Conservation (phyloP, 306 rosid genomes). For the Begonia fuchsioides region DNA sequence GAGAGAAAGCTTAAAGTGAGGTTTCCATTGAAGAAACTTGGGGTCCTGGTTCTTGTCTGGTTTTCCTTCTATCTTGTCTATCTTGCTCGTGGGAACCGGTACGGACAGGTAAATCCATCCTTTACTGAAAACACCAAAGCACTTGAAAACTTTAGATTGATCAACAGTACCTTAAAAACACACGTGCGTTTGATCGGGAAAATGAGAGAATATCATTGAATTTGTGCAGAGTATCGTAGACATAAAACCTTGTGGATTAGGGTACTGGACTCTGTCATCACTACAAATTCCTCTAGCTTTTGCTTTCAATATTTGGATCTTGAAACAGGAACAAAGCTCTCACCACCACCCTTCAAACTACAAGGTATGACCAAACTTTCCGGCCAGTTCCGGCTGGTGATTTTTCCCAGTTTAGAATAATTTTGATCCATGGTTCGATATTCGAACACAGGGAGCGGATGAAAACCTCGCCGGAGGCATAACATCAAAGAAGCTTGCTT, state of each 20-base stretch:
- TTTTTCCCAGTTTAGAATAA: too few species aligned
- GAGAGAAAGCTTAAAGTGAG: constrained; percentile 13
- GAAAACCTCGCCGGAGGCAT: constrained; percentile 11
- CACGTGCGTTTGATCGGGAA: too few species aligned
- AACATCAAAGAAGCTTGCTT: constrained; percentile 31
- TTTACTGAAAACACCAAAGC: too few species aligned
- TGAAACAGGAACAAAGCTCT: constrained; percentile 29
- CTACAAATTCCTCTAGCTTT: constrained; percentile 68
- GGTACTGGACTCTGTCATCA: constrained; percentile 66
- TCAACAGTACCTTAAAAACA: too few species aligned
- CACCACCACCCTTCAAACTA: constrained; percentile 22
- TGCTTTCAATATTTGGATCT: constrained; percentile 53
- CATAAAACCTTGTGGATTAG: constrained; percentile 63
- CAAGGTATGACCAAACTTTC: constrained; percentile 22
- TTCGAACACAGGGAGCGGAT: too few species aligned
- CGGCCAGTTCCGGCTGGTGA: too few species aligned
- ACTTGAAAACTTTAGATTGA: too few species aligned
- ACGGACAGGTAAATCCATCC: constrained; percentile 36
- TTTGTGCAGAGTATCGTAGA: constrained; percentile 44
- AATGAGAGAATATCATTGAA: too few species aligned
- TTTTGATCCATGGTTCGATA: too few species aligned
- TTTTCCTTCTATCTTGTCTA: constrained; percentile 52
- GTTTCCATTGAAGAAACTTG: constrained; percentile 57
- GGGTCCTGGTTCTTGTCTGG: constrained; percentile 54
- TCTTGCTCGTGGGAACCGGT: constrained; percentile 64